phyloP scores from a whole-genome alignment of 805 yeast genomes.

The Torulaspora maleeae region DNA sequence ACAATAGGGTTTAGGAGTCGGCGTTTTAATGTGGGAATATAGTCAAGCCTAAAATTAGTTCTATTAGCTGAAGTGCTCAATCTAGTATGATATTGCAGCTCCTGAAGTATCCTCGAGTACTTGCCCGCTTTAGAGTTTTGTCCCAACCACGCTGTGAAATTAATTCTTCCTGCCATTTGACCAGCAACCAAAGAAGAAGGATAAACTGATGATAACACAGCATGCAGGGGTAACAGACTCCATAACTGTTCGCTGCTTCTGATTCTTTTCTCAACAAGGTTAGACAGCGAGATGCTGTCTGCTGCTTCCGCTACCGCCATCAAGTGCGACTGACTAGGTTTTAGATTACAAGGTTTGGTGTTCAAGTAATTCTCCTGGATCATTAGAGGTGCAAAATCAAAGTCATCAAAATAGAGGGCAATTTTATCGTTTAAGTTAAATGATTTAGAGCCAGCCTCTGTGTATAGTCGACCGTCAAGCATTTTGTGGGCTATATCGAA shows the following conservation, averaged over 20 bases:
- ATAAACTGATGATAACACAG: conserved; percentile 73
- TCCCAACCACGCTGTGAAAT: conserved; percentile 84
- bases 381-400: conserved; percentile 93
- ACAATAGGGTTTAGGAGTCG: conserved; percentile 57
- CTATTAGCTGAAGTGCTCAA: conserved; percentile 74
- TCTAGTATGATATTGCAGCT: conserved; percentile 81
- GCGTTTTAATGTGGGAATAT: conserved; percentile 59
- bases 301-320: conserved; percentile 72
- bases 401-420: conserved; percentile 87
- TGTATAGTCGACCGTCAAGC: conserved; percentile 56
- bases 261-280: conserved; percentile 72
- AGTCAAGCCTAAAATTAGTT: conserved; percentile 67
- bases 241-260: conserved; percentile 91
- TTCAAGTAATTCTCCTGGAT: conserved; percentile 85
- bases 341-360: conserved; percentile 52
- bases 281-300: conserved; percentile 79
- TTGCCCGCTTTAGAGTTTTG: conserved; percentile 83
- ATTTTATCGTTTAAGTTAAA: conserved; percentile 72
- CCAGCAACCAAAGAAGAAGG: conserved; percentile 80
- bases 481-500: conserved; percentile 79
- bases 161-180: conserved; percentile 58
- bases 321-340: conserved; percentile 49
- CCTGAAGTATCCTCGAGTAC: conserved; percentile 73
- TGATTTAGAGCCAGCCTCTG: conserved; percentile 41
- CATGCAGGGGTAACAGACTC: conserved; percentile 90